Percentiles rank a stretch among this genome's conserved stretches.
Conservation (phyloP, 805 yeast species). For the Candida chauliodis region DNA sequence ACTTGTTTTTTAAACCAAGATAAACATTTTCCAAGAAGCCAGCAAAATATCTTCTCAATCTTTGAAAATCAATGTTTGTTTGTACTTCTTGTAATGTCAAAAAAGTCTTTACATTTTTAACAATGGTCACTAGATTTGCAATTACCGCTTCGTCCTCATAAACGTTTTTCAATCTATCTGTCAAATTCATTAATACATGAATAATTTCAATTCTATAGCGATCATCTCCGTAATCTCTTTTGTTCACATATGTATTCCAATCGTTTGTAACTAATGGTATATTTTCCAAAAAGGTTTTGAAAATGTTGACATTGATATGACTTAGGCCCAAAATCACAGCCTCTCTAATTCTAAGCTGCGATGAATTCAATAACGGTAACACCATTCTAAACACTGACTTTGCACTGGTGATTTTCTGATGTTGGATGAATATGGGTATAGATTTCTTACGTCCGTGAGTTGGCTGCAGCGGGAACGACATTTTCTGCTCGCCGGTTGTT, state of each 20-base stretch:
- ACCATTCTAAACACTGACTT: conserved; percentile 85
- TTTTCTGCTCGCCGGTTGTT: conserved; percentile 79
- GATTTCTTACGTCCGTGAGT: conserved; percentile 74
- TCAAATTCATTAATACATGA: conserved; percentile 66
- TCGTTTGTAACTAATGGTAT: conserved; percentile 56
- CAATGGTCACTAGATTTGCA: conserved; percentile 55
- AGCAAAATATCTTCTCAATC: conserved; percentile 77
- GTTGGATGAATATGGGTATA: conserved; percentile 79
- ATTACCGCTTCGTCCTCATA: conserved; percentile 68
- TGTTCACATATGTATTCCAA: conserved; percentile 36
- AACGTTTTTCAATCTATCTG: conserved; percentile 52
- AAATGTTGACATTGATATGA: conserved; percentile 85
- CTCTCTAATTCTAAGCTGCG: conserved; percentile 68
- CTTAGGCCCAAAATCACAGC: conserved; percentile 88
- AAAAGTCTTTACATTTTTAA: conserved; percentile 60
- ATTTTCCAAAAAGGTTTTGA: conserved; percentile 75
- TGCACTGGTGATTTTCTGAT: conserved; percentile 90
- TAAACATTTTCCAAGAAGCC: conserved; percentile 77
- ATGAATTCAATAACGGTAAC: conserved; percentile 70
- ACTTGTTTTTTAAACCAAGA: conserved; percentile 44
- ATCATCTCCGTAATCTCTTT: conserved; percentile 34
- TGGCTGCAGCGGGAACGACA: conserved; percentile 48
- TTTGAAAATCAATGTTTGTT: conserved; percentile 65
- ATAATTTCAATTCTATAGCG: conserved; percentile 69
- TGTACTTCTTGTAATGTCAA: conserved; percentile 58